Evolutionary conservation across 2,329 filamentous ascomycete species (phyloP).

Genomic region (Aspergillus sp.): DNA sequence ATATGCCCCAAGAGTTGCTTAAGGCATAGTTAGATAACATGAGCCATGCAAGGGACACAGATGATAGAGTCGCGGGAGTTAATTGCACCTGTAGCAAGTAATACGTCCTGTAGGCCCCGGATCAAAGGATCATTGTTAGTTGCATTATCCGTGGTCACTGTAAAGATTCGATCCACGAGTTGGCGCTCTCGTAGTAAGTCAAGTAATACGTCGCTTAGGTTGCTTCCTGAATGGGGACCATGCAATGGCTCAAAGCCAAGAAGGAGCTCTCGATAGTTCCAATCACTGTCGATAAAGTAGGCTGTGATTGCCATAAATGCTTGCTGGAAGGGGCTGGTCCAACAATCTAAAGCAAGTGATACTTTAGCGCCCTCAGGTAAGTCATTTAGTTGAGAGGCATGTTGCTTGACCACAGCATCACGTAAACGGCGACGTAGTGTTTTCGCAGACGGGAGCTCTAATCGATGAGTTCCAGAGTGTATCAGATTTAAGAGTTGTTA

Average conservation of each 20-base stretch:
- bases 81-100: neutral
- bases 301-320: constrained; percentile 2
- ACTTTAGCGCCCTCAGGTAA: neutral
- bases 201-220: constrained; percentile 1
- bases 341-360: neutral
- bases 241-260: constrained; percentile 1
- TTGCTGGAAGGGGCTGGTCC: neutral
- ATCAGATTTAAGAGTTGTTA: neutral
- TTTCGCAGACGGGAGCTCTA: neutral
- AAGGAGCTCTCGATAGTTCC: constrained; percentile 1
- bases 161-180: neutral
- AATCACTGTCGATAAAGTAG: constrained; percentile 1
- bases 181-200: neutral
- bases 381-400: neutral
- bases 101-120: neutral
- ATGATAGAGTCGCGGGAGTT: neutral
- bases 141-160: neutral
- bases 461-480: neutral
- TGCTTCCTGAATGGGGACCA: neutral
- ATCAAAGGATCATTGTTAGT: neutral
- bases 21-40: neutral
- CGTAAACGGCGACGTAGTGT: neutral
- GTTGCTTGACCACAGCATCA: neutral
- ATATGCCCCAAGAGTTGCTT: constrained; percentile 1
- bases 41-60: neutral